Conservation (phyloP, 768 basidiomycete species). For the Collybiopsis confluens region DNA sequence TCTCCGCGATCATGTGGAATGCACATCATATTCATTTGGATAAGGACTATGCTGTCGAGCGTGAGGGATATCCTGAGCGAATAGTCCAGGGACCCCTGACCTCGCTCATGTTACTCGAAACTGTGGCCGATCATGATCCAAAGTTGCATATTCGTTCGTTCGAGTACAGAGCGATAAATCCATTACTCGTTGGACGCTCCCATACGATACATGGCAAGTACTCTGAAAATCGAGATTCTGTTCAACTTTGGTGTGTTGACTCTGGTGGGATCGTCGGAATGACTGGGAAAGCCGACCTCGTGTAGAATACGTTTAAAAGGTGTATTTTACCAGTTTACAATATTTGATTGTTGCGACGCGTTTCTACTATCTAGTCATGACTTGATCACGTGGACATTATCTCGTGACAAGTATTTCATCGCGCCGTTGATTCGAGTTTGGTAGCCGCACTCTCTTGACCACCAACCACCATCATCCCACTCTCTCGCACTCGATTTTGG, state of each 20-base stretch:
- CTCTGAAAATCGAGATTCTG: constrained; percentile 19
- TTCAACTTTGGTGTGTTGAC: constrained; percentile 37
- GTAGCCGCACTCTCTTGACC: constrained; percentile 4
- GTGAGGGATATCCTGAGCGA: constrained; percentile 75
- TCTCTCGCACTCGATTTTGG: constrained; percentile 8
- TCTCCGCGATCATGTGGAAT: constrained; percentile 84
- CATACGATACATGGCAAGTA: constrained; percentile 35
- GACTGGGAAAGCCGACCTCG: constrained; percentile 45
- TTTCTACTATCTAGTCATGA: too few relatives aligned
- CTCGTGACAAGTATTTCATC: neutral
- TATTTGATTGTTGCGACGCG: too few relatives aligned
- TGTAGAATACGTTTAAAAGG: neutral
- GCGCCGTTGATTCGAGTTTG: constrained; percentile 1
- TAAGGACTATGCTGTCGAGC: constrained; percentile 59
- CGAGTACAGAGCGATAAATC: constrained; percentile 56
- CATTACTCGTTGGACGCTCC: constrained; percentile 37
- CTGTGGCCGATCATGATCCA: constrained; percentile 46
- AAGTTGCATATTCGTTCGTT: constrained; percentile 44
- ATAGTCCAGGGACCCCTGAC: constrained; percentile 86
- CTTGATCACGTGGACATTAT: neutral
- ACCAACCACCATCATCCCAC: constrained; percentile 15
- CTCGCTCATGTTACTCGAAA: constrained; percentile 73
- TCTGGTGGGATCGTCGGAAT: constrained; percentile 29
- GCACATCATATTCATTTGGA: constrained; percentile 84
- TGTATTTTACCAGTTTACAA: too few relatives aligned